Evolutionary conservation across 306 rosid genomes (phyloP).

Genomic region (Malus orientalis): DNA sequence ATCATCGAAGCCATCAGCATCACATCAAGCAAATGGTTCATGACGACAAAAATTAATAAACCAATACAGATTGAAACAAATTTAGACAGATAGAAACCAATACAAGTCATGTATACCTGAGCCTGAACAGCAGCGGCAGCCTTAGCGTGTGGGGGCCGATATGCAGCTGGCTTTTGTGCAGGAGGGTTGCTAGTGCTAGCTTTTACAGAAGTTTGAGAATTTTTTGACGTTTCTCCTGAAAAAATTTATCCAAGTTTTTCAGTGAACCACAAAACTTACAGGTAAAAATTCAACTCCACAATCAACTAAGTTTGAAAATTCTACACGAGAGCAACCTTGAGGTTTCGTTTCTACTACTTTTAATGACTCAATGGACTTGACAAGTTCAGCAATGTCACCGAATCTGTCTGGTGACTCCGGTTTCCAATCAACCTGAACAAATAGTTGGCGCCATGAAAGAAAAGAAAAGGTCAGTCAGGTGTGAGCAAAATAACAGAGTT

Average conservation of each 20-base stretch:
- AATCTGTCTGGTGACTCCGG: conserved; percentile 66
- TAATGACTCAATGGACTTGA: conserved; percentile 48
- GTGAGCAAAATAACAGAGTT: neutral
- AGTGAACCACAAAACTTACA: conserved; percentile 3
- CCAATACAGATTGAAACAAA: neutral
- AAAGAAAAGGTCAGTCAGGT: neutral
- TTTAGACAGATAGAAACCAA: neutral
- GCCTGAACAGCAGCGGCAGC: conserved; percentile 75
- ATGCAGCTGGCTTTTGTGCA: conserved; percentile 77
- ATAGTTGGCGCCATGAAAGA: neutral
- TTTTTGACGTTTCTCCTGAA: conserved; percentile 60
- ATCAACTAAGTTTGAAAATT: neutral
- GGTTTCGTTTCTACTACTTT: conserved; percentile 57
- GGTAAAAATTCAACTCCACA: neutral
- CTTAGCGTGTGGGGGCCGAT: conserved; percentile 92
- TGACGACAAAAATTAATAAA: neutral
- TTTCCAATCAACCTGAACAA: conserved; percentile 81
- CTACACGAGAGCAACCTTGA: conserved; percentile 40
- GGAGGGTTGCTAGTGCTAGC: conserved; percentile 36
- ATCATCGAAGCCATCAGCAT: conserved; percentile 20
- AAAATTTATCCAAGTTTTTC: conserved; percentile 18
- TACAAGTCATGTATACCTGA: conserved; percentile 40
- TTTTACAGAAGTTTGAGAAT: conserved; percentile 35
- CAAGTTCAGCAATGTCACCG: conserved; percentile 54
- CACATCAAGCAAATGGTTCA: conserved; percentile 1